Conservation (phyloP, 2,329 filamentous ascomycete species). For the Lachnellula cervina region DNA sequence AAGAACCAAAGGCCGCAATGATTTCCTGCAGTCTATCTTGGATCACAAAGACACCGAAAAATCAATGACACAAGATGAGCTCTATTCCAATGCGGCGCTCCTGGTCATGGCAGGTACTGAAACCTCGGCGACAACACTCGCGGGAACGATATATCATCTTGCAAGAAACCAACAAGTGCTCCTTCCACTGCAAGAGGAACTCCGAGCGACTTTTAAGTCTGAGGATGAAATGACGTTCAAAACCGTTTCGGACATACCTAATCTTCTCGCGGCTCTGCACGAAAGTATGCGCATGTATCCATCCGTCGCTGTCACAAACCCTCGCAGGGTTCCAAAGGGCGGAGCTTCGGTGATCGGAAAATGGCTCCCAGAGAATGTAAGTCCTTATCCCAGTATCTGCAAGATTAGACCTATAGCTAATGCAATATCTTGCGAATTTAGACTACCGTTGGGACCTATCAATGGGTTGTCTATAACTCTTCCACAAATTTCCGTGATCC, state of each 20-base stretch:
- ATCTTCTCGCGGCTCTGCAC: slow-evolving; percentile 39
- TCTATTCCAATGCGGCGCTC: slow-evolving; percentile 3
- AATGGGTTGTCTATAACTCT: neutral
- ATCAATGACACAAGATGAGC: slow-evolving; percentile 9
- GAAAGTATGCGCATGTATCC: slow-evolving; percentile 41
- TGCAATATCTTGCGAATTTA: neutral
- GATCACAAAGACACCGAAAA: slow-evolving; percentile 13
- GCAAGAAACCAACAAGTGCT: slow-evolving; percentile 30
- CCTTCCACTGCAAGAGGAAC: slow-evolving; percentile 34
- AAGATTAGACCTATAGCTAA: too few species aligned
- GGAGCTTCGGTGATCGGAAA: slow-evolving; percentile 13
- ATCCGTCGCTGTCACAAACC: slow-evolving; percentile 7
- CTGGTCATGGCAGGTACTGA: slow-evolving; percentile 18
- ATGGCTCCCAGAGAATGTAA: slow-evolving; percentile 12
- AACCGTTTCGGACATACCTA: slow-evolving; percentile 29
- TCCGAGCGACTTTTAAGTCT: slow-evolving; percentile 34
- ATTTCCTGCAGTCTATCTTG: slow-evolving; percentile 1
- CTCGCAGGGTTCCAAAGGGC: slow-evolving; percentile 10
- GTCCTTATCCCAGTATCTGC: neutral
- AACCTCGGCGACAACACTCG: slow-evolving; percentile 16
- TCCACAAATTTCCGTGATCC: slow-evolving; percentile 25
- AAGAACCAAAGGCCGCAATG: neutral
- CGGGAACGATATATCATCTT: slow-evolving; percentile 20
- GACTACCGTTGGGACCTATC: slow-evolving; percentile 1
- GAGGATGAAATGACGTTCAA: slow-evolving; percentile 38